Conservation (phyloP, 2,329 filamentous ascomycete genomes). For the Neofusicoccum laricinum region DNA sequence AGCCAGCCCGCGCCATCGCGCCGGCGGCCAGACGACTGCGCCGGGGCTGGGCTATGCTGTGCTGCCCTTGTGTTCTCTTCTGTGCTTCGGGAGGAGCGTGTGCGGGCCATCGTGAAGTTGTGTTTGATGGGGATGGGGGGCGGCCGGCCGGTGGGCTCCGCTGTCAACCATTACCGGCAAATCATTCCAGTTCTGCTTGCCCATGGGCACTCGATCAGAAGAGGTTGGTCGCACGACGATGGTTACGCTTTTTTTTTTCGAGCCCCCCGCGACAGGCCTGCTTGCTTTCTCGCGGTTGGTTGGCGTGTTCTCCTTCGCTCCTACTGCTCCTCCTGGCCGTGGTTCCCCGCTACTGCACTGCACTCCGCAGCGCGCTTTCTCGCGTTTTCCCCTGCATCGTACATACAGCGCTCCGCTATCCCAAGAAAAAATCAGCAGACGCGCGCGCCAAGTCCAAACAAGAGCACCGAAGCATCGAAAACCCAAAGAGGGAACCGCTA, state of each 20-base stretch:
- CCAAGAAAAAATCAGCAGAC: not conserved
- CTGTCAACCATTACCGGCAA: too few relatives aligned
- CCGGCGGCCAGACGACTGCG: too few relatives aligned
- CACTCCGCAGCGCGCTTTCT: not conserved
- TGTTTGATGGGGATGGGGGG: too few relatives aligned
- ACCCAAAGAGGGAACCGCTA: not conserved
- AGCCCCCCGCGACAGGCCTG: not conserved
- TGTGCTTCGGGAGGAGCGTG: too few relatives aligned
- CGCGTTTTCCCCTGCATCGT: not conserved
- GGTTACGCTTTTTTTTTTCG: not conserved
- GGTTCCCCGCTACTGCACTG: not conserved
- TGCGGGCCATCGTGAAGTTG: too few relatives aligned
- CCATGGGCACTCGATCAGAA: too few relatives aligned
- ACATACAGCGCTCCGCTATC: not conserved
- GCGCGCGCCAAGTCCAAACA: not conserved
- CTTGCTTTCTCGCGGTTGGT: not conserved
- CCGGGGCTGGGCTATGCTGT: too few relatives aligned
- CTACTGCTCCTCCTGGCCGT: not conserved
- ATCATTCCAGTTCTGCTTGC: too few relatives aligned
- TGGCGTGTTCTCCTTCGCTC: not conserved
- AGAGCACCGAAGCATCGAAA: slow-evolving; percentile 1
- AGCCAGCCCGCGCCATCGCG: too few relatives aligned
- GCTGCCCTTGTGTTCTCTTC: too few relatives aligned
- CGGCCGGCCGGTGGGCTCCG: too few relatives aligned
- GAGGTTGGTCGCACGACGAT: not conserved